phyloP scores from a whole-genome alignment of 2,329 filamentous ascomycete genomes.

The Knufia fluminis region DNA sequence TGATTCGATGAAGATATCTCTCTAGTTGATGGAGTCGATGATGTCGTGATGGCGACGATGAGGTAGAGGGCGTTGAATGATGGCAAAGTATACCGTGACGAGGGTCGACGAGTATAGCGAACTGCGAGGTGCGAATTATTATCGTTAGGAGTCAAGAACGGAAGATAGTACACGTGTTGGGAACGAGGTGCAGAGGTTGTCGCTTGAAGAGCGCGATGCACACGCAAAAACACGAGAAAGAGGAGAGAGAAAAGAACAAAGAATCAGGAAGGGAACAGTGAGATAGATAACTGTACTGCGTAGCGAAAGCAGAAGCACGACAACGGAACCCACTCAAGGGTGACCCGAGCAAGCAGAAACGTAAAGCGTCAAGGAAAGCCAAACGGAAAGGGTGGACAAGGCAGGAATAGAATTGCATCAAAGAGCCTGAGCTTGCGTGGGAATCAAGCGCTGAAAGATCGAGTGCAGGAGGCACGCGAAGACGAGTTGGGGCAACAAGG shows the following conservation, averaged over 20 bases:
- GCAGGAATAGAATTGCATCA: background rate
- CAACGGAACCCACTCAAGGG: conserved; percentile 6
- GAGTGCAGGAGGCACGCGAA: conserved; percentile 10
- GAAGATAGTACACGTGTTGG: background rate
- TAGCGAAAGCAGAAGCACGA: conserved; percentile 3
- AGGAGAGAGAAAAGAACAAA: conserved; percentile 3
- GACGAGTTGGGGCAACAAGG: conserved; percentile 7
- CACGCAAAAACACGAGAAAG: background rate
- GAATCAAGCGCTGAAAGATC: conserved; percentile 7
- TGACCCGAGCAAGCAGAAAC: conserved; percentile 7
- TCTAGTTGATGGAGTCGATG: background rate
- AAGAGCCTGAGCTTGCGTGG: background rate
- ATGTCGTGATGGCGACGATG: background rate
- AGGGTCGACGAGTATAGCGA: no score
- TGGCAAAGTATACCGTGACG: background rate
- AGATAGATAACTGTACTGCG: conserved; percentile 6
- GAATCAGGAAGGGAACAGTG: conserved; percentile 6
- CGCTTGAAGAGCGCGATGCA: conserved; percentile 6
- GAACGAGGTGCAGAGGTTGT: background rate
- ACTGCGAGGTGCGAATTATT: background rate
- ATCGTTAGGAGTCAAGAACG: background rate
- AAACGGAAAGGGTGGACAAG: conserved; percentile 10
- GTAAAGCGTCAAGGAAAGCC: conserved; percentile 2
- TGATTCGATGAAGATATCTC: background rate
- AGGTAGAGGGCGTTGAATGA: background rate